These are phyloP conservation scores for Pseudogymnoascus sp. DNA, from an alignment of 2,329 filamentous ascomycete species.

Conservation along the genomic window DNA sequence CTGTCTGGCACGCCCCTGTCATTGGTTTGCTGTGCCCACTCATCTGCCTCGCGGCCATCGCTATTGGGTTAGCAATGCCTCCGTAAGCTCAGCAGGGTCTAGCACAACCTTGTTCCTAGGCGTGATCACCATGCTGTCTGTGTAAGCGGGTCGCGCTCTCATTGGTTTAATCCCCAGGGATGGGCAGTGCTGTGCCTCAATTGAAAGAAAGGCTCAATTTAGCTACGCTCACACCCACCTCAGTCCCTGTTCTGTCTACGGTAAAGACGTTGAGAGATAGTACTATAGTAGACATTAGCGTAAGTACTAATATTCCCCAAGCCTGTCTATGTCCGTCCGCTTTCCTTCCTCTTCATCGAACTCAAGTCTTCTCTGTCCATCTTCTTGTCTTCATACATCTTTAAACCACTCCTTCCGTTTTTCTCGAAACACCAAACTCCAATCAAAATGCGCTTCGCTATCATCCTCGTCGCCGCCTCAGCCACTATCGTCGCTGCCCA, in stretches of 20 bases:
- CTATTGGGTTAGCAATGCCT: neutral
- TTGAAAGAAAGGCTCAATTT: neutral
- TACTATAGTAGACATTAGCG: neutral
- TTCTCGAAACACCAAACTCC: neutral
- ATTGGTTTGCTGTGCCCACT: neutral
- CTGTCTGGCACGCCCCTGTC: neutral
- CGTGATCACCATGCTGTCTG: neutral
- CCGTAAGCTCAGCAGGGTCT: neutral
- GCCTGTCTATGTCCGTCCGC: neutral
- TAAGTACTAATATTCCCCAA: conserved; percentile 7
- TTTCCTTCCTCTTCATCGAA: neutral
- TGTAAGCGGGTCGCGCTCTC: neutral
- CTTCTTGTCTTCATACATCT: neutral
- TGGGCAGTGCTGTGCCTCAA: neutral
- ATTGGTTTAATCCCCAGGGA: neutral
- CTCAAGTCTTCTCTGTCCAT: neutral
- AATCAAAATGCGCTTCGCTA: neutral
- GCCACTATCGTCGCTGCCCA: neutral
- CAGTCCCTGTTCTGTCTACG: neutral
- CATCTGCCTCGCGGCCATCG: neutral
- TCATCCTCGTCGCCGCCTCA: neutral
- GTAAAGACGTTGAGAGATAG: neutral
- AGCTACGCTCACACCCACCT: neutral
- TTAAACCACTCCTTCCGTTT: neutral
- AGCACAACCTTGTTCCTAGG: neutral